Base-by-base conservation (phyloP, 73 alveolate species). In the Paramecium bursaria region DNA sequence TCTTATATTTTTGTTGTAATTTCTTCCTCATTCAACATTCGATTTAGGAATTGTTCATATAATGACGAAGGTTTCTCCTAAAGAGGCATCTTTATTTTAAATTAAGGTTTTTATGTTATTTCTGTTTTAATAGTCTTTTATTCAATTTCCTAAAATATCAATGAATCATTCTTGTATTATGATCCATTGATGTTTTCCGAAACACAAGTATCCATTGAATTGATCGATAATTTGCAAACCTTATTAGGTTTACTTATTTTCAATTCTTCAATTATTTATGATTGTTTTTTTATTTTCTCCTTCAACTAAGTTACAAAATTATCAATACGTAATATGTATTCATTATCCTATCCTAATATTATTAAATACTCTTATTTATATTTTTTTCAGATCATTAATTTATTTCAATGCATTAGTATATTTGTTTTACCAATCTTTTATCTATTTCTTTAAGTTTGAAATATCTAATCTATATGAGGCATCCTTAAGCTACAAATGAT, bases 1-100 rank as follows among this genome's bases (percentile, higher is more conserved):
- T 57, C 27, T 13, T 30, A 27, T 29, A 57, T 30, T n/a, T 57
- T 57, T n/a, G 76, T 6, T 13, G 76, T 14, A 50, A 57, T 30
- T 57, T 57, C 76, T 57, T 57, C 76, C 27, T 57, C 76, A 57
- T 57, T 50, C 33, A 57, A 21, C 14, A 57, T 57, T 57, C 76
- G 27, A 21, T 57, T 57, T 11, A 57, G 33, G 14, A 57, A 30
- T 57, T 57, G 33, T 57, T 57, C 76, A 30, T 57, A 14, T 57
- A 57, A 57, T 11, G 47, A 50, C 3, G 51, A 30, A 23, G 49
- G 50, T 29, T 57, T 57, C n/a, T n/a, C n/a, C n/a, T n/a, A n/a
- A n/a, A n/a, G 42, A 51, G 27, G 17, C 27, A 57, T 4, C 51
- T 30, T 17, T 29, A 57, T 10, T 57, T 57, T 3, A 30, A 30